These are phyloP conservation scores for Penicillium freii DNA, from an alignment of 2,329 filamentous ascomycete species.

Conservation along the genomic window DNA sequence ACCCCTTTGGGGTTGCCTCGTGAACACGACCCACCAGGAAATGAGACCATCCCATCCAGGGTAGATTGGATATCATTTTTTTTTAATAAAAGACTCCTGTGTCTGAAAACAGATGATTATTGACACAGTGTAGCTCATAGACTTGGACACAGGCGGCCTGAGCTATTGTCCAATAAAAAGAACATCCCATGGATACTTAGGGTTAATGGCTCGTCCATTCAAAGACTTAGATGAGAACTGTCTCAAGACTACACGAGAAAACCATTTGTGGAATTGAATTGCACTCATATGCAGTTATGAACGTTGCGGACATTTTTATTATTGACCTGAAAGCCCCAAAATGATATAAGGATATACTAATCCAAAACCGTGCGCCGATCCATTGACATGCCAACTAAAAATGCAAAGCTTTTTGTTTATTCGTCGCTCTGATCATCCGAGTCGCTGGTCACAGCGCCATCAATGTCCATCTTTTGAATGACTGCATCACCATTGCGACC, in stretches of 20 bases:
- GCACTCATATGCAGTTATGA: background rate
- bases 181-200: background rate
- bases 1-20: constrained; percentile 8
- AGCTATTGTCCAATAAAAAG: background rate
- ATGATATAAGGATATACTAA: constrained; percentile 7
- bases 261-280: background rate
- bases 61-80: background rate
- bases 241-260: background rate
- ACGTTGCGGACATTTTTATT: constrained; percentile 1
- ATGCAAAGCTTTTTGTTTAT: constrained; percentile 11
- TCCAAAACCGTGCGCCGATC: constrained; percentile 9
- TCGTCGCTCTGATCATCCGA: constrained; percentile 40
- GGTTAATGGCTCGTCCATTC: background rate
- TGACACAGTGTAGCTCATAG: background rate
- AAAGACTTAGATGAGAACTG: background rate
- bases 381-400: constrained; percentile 5
- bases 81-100: background rate
- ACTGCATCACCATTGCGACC: constrained; percentile 42
- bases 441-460: constrained; percentile 34
- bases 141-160: too few relatives aligned
- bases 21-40: background rate
- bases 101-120: background rate
- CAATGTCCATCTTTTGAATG: constrained; percentile 41
- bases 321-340: constrained; percentile 4
- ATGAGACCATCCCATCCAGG: background rate